Evolutionary conservation across 495 filamentous ascomycete genomes (phyloP).

Genomic region (Cudoniella acicularis): DNA sequence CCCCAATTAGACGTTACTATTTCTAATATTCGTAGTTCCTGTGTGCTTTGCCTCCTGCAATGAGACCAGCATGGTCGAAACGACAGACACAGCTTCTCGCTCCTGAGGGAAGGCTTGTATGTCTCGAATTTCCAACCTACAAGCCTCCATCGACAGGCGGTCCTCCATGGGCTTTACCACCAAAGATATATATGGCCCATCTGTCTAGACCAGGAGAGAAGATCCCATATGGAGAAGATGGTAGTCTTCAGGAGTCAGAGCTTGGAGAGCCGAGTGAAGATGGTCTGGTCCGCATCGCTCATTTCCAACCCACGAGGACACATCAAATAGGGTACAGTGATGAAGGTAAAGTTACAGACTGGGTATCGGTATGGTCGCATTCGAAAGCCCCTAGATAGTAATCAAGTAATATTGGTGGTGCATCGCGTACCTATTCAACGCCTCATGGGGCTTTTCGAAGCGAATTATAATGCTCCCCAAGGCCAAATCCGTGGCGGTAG

Average conservation of each 20-base stretch:
- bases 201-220: slow-evolving; percentile 61
- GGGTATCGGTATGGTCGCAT: slow-evolving; percentile 50
- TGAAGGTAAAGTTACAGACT: slow-evolving; percentile 56
- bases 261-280: slow-evolving; percentile 35
- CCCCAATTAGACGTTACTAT: not conserved
- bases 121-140: slow-evolving; percentile 75
- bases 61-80: slow-evolving; percentile 67
- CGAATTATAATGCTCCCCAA: slow-evolving; percentile 98
- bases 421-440: not conserved
- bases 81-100: slow-evolving; percentile 62
- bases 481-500: slow-evolving; percentile 85
- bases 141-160: slow-evolving; percentile 60
- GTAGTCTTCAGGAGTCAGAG: slow-evolving; percentile 45
- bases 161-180: slow-evolving; percentile 64
- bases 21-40: slow-evolving; percentile 57
- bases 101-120: slow-evolving; percentile 61
- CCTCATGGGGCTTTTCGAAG: slow-evolving; percentile 45
- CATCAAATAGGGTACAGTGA: slow-evolving; percentile 49
- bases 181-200: slow-evolving; percentile 62
- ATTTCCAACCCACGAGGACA: slow-evolving; percentile 65
- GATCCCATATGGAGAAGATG: slow-evolving; percentile 57
- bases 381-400: slow-evolving; percentile 5
- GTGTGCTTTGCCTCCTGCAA: slow-evolving; percentile 62
- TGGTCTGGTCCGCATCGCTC: slow-evolving; percentile 55
- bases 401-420: not conserved